Percentiles rank a stretch among this genome's conserved stretches.
phyloP scores from a whole-genome alignment of 192 early-diverging fungal genomes.

The Thoreauomyces humboldtii region DNA sequence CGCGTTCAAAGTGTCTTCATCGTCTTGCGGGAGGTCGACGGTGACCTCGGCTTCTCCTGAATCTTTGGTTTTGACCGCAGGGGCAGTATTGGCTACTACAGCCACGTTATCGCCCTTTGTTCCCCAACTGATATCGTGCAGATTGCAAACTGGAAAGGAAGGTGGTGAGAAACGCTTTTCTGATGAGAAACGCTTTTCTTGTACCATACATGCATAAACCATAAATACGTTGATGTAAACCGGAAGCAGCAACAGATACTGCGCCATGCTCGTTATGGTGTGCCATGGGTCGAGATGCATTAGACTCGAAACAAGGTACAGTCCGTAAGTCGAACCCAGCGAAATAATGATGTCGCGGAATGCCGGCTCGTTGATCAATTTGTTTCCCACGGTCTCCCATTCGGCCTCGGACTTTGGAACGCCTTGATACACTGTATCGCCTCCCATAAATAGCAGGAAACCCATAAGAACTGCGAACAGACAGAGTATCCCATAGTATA shows the following conservation, averaged over 20 bases:
- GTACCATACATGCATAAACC: conserved; percentile 49
- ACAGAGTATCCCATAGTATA: conserved; percentile 37
- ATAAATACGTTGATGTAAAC: conserved; percentile 49
- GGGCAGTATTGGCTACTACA: conserved; percentile 16
- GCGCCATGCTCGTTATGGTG: conserved; percentile 44
- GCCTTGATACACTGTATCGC: conserved; percentile 22
- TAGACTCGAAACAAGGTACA: conserved; percentile 46
- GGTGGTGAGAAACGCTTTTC: no score
- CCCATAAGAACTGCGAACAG: conserved; percentile 46
- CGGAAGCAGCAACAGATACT: conserved; percentile 50
- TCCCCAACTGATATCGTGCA: conserved; percentile 61
- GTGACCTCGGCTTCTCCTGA: conserved; percentile 25
- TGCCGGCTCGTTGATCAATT: conserved; percentile 27
- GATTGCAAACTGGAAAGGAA: conserved; percentile 49
- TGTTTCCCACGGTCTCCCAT: conserved; percentile 15
- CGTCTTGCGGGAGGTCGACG: conserved; percentile 25
- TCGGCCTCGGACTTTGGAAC: conserved; percentile 21
- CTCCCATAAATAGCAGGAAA: conserved; percentile 44
- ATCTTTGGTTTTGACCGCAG: conserved; percentile 24
- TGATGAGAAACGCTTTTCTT: no score
- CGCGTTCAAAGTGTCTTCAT: conserved; percentile 11
- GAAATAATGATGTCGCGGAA: conserved; percentile 47
- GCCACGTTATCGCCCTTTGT: conserved; percentile 59
- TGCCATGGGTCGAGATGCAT: conserved; percentile 57
- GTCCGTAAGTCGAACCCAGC: conserved; percentile 44